Evolutionary conservation across 169 alveolate species (phyloP).

Genomic region (Cryptosporidium ryanae): DNA sequence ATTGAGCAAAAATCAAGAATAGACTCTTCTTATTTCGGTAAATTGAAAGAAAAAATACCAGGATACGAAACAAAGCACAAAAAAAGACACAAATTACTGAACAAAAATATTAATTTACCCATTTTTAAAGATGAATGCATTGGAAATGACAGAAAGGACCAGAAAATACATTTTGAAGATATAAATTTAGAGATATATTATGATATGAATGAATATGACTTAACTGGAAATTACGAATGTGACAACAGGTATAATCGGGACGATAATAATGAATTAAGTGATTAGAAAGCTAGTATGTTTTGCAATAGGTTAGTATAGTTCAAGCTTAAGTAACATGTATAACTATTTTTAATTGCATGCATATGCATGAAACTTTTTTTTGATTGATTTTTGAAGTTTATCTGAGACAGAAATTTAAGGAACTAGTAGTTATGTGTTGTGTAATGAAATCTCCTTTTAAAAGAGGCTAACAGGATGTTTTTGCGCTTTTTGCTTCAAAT

Average conservation of each 20-base stretch:
- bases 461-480: no score
- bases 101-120: not conserved
- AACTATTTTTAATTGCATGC: no score
- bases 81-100: slow-evolving; percentile 11
- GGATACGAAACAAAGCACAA: slow-evolving; percentile 60
- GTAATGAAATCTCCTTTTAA: no score
- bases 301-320: no score
- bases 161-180: not conserved
- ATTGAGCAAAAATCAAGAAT: slow-evolving; percentile 26
- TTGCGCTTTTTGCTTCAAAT: no score
- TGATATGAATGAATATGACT: slow-evolving; percentile 53
- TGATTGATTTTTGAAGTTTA: no score
- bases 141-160: slow-evolving; percentile 6
- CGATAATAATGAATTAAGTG: no score
- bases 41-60: slow-evolving; percentile 32
- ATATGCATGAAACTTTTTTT: no score
- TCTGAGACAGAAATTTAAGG: no score
- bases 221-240: not conserved
- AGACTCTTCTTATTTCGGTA: slow-evolving; percentile 27
- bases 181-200: slow-evolving; percentile 27
- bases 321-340: no score
- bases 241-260: not conserved
- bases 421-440: no score
- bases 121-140: not conserved
- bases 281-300: no score